Evolutionary conservation across 2,329 filamentous ascomycete genomes (phyloP), one percentile per base, ranked within the genome.

Genomic region (Aureobasidium subglaciale): DNA sequence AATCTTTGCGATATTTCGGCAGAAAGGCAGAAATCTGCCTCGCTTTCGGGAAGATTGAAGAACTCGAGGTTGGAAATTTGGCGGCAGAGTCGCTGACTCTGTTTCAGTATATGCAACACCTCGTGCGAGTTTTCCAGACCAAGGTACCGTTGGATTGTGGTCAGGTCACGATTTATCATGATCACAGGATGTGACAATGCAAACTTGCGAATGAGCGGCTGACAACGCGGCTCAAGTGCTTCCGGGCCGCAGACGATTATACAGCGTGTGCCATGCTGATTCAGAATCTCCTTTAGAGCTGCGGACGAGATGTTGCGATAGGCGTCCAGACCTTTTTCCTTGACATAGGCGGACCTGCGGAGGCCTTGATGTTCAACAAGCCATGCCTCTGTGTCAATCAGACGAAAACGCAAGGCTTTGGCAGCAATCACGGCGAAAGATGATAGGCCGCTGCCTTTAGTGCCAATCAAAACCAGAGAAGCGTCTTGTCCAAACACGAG

Each of bases 341-440:
- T 84, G 59, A 85, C 83, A 65, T 84, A 90, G 6, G 74, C 75
- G 3, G 79, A 76, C 46, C 83, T 82, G 2, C 84, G 82, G 13
- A 81, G 72, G 8, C 84, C 83, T 0, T 81, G 83, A 4, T 75
- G 71, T 50, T 87, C 80, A 38, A 84, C 78, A 61, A 92, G 91
- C 43, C 78, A 77, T 37, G 78, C 77, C 60, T 90, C 86, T 30
- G 84, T 78, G 59, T 90, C 87, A 53, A 90, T 73, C 2, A 90
- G 75, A 53, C 82, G 82, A 37, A 85, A 77, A 53, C 82, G 81
- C 67, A 87, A 83, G 46, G 85, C 85, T 7, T 84, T 83, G 0
- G 86, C 86, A 5, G 86, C 84, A 59, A 91, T 88, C 45, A 91
- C 80, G 13, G 84, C 87, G 10, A 91, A 73, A 1, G 85, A 89